Base-by-base conservation (phyloP, 2,329 filamentous ascomycete genomes). In the Beauveria varroae region DNA sequence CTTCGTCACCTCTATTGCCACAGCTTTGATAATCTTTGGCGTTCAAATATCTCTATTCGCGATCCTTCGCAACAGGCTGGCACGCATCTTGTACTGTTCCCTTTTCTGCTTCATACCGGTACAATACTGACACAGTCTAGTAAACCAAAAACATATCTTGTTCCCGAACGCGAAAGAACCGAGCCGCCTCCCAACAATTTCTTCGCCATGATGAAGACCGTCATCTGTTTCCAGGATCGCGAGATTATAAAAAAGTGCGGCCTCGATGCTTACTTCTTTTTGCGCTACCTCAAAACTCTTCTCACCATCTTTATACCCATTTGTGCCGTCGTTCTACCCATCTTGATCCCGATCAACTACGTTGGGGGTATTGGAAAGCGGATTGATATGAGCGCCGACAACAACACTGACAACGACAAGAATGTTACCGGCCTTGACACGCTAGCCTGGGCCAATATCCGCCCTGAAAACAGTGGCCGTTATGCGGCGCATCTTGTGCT, bases 211-310 rank as follows among this genome's bases (percentile, higher is more conserved):
- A 65, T 85, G 67, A 70, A 82, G 74, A 71, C 78, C 78, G 65
- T 96, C 80, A 80, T 90, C 76, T 73, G 86, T 77, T 76, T 90
- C 76, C 73, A 85, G 79, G 83, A 90, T 64, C 81, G 90, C 14
- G 91, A 96, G 67, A 86, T 99, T 67, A 96, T 99, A 68, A 88
- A 93, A 58, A 96, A 97, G 74, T 97, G 93, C 67, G 95, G 95
- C 20, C 83, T 99, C 10, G 95, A 99, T 72, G 92, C 93, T 69
- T 99, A 96, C 76, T 96, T 98, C 78, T 99, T 99, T 73, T 81
- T 99, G 1, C 89, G 96, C 64, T 99, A 96, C 70, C 83, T 86
- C 16, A 83, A 83, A 65, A 83, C 70, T 73, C 84, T 98, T 5
- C 82, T 98, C 49, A 87, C 96, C 71, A 96, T 99, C 64, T 98